Evolutionary conservation across 2,329 filamentous ascomycete genomes (phyloP), one percentile per base, ranked within the genome.

Genomic region (Ramichloridium luteum): DNA sequence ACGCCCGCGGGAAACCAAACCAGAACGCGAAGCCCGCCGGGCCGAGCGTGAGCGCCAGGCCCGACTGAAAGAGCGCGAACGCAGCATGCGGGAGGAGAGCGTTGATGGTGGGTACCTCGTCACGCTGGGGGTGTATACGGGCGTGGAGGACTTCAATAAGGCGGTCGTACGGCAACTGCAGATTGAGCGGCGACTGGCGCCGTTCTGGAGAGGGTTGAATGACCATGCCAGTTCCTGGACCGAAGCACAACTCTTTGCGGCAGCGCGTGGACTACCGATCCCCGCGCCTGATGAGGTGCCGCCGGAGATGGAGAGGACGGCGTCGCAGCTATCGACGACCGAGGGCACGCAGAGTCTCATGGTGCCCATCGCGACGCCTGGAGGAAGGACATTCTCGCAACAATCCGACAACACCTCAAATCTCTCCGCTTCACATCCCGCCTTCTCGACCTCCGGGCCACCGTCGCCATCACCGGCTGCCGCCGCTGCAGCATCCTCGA

Each of bases 101-200:
- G 80, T 96, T 3, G 90, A 98, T 57, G 90, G 90, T 13, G 90
- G 90, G 13, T 98, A 78, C 60, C 62, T 98, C 28, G 90, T 98
- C 17, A 98, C 90, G 0, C 73, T 93, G 52, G 90, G 90, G 20
- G 82, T 86, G 30, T 98, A 98, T 53, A 88, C 83, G 13, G 86
- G 88, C 0, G 65, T 75, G 1, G 90, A 98, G 58, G 90, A 98
- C 58, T 98, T 88, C 55, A 93, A 74, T 64, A 96, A 96, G 57
- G 62, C 72, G 12, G 65, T 83, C 28, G 88, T 96, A 34, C 74
- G 90, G 44, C 86, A 93, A 55, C 63, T 98, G 34, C 88, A 96
- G 88, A 85, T 98, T 54, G 90, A 98, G 59, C 73, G 90, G 45
- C 77, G 80, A 40, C 61, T 98, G 39, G 90, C 90, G 25, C 90